Conservation (phyloP, 2,329 filamentous ascomycete genomes). For the Lachnellula subtilissima region DNA sequence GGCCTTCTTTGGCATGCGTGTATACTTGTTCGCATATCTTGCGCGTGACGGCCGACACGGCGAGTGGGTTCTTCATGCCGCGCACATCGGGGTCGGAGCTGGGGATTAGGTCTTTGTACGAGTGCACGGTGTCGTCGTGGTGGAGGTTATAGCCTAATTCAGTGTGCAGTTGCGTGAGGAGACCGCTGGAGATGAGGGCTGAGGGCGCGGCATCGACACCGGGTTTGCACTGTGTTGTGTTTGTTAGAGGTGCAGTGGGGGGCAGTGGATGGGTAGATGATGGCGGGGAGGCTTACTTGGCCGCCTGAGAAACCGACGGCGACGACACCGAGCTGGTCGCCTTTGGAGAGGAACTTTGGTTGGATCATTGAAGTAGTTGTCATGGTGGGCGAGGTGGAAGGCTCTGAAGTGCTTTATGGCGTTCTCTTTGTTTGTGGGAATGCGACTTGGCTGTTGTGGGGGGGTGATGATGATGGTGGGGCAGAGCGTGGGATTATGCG, state of each 20-base stretch:
- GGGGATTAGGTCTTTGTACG: slow-evolving; percentile 72
- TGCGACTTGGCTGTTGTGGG: not conserved
- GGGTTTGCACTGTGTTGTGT: slow-evolving; percentile 63
- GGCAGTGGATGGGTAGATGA: not conserved
- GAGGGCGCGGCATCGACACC: slow-evolving; percentile 89
- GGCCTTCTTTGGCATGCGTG: slow-evolving; percentile 73
- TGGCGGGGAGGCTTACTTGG: slow-evolving; percentile 58
- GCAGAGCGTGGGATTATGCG: not conserved
- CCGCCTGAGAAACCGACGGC: slow-evolving; percentile 96
- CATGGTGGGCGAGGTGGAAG: slow-evolving; percentile 20
- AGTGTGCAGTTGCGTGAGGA: slow-evolving; percentile 74
- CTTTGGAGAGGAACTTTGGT: slow-evolving; percentile 70
- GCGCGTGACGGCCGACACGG: slow-evolving; percentile 79
- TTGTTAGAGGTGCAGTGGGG: slow-evolving; percentile 13
- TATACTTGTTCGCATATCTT: slow-evolving; percentile 82
- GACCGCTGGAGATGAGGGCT: slow-evolving; percentile 81
- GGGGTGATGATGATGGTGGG: not conserved
- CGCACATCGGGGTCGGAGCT: slow-evolving; percentile 70
- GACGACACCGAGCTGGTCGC: slow-evolving; percentile 81
- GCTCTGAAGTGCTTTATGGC: not conserved
- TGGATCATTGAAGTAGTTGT: slow-evolving; percentile 31
- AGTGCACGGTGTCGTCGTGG: slow-evolving; percentile 77
- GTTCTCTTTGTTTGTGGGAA: not conserved
- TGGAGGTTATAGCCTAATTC: slow-evolving; percentile 86
- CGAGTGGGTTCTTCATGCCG: slow-evolving; percentile 88